Conservation (phyloP, 345 rosid genomes). For the Syzygium aromaticum region DNA sequence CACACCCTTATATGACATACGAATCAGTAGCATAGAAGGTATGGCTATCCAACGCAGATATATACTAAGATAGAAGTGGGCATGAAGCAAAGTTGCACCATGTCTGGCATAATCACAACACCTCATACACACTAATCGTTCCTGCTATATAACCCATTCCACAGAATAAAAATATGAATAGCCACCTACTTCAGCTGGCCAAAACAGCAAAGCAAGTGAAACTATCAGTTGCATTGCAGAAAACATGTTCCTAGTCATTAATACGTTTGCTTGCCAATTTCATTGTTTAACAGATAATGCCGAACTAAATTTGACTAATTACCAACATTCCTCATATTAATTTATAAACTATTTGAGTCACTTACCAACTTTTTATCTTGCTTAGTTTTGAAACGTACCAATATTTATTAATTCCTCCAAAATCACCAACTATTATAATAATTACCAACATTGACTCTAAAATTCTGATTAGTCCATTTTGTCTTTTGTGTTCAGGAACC, state of each 20-base stretch:
- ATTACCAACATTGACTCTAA: not conserved
- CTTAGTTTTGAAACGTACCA: not conserved
- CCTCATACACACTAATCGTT: not conserved
- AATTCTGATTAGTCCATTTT: not conserved
- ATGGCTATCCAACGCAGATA: not conserved
- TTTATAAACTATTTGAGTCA: not conserved
- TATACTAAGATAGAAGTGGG: not conserved
- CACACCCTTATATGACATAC: not conserved
- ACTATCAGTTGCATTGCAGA: not conserved
- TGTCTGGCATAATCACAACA: not conserved
- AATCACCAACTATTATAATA: not conserved
- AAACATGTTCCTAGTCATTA: not conserved
- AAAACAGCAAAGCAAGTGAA: not conserved
- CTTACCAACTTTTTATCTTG: not conserved
- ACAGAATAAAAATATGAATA: not conserved
- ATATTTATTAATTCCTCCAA: not conserved
- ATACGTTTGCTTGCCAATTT: not conserved
- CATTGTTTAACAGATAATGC: not conserved
- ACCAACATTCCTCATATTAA: not conserved
- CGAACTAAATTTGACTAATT: not conserved
- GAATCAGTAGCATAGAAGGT: not conserved
- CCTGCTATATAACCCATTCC: not conserved
- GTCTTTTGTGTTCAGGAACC: not conserved
- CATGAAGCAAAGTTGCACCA: not conserved
- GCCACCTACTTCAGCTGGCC: not conserved